Conservation (phyloP, 768 basidiomycete genomes). For the Phlebiopsis gigantea region DNA sequence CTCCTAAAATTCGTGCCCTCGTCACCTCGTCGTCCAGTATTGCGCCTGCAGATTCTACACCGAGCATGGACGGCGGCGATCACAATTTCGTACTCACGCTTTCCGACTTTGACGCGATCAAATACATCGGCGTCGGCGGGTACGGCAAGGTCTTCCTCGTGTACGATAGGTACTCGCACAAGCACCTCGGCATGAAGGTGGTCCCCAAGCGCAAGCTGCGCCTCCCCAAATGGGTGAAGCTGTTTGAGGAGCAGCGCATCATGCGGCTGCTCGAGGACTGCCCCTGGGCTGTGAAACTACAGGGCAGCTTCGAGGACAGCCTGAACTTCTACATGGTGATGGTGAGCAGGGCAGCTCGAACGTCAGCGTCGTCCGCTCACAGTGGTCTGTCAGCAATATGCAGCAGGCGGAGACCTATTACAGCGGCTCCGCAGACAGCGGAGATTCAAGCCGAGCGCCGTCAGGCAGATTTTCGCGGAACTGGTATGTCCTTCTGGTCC, state of each 20-base stretch:
- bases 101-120: slow-evolving; percentile 6
- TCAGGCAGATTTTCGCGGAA: slow-evolving; percentile 1
- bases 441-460: not conserved
- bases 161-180: not conserved
- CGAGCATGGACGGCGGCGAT: not conserved
- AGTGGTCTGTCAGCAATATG: slow-evolving; percentile 4
- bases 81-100: not conserved
- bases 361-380: not conserved
- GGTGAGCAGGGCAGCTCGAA: too few relatives aligned
- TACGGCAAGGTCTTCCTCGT: slow-evolving; percentile 7
- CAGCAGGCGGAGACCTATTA: not conserved
- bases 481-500: not conserved
- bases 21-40: not conserved
- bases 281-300: slow-evolving; percentile 6
- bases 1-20: not conserved
- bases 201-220: not conserved
- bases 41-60: not conserved
- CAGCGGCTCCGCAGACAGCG: not conserved
- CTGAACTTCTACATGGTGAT: slow-evolving; percentile 7
- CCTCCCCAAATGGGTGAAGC: not conserved
- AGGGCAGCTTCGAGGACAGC: slow-evolving; percentile 11
- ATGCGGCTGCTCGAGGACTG: not conserved
- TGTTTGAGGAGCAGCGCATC: slow-evolving; percentile 11
- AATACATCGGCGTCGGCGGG: slow-evolving; percentile 3
- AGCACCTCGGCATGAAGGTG: slow-evolving; percentile 4